Evolutionary conservation across 1,284 basidiomycete genomes (phyloP).

Genomic region (Lignosus rhinocerotis): DNA sequence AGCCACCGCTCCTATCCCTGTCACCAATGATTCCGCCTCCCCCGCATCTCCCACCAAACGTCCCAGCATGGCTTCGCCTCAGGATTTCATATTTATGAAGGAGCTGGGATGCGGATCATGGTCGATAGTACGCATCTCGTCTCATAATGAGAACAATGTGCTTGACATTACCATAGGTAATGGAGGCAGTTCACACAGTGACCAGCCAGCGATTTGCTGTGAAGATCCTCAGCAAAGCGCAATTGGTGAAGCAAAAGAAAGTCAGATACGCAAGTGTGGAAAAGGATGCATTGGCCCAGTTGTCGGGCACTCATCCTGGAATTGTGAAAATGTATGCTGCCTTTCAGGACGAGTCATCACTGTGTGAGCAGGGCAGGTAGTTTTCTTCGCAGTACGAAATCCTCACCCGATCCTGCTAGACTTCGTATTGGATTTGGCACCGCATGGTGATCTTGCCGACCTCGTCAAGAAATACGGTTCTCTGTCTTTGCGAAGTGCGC

Average conservation of each 20-base stretch:
- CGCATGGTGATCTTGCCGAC: slow-evolving; percentile 20
- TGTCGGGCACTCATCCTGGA: slow-evolving; percentile 19
- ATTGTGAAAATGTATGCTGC: slow-evolving; percentile 21
- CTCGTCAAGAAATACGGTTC: slow-evolving; percentile 22
- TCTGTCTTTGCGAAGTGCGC: slow-evolving; percentile 13
- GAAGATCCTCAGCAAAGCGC: slow-evolving; percentile 23
- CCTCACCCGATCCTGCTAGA: slow-evolving; percentile 1
- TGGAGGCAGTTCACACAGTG: slow-evolving; percentile 15
- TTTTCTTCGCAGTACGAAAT: not conserved
- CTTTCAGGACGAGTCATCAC: slow-evolving; percentile 22
- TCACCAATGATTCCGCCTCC: not conserved
- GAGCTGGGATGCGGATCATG: slow-evolving; percentile 23
- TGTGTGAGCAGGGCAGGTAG: slow-evolving; percentile 5
- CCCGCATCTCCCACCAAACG: slow-evolving; percentile 1
- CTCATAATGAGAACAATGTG: too few species aligned
- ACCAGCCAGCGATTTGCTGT: slow-evolving; percentile 17
- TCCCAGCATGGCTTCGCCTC: slow-evolving; percentile 12
- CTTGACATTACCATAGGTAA: slow-evolving; percentile 8
- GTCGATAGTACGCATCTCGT: slow-evolving; percentile 13
- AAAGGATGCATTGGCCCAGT: slow-evolving; percentile 20
- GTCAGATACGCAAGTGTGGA: slow-evolving; percentile 23
- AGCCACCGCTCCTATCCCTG: slow-evolving; percentile 4
- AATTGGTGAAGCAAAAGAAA: slow-evolving; percentile 22
- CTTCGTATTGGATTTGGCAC: slow-evolving; percentile 21
- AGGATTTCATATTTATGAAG: slow-evolving; percentile 16